These are phyloP conservation scores for Pelargonium citronellum DNA, from an alignment of 441 rosid genomes.

Conservation along the genomic window DNA sequence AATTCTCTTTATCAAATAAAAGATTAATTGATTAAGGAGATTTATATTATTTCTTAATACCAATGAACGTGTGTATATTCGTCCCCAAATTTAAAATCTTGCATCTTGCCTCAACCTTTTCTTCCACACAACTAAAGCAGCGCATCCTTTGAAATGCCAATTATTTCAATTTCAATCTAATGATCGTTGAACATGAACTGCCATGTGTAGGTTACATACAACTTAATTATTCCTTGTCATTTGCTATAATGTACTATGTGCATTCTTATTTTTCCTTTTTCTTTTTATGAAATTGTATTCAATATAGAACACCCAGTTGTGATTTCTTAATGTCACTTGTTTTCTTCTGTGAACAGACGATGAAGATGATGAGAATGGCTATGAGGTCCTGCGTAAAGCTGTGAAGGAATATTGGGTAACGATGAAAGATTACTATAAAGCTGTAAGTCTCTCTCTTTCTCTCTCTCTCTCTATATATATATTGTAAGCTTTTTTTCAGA, in stretches of 20 bases:
- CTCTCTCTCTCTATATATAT: too few species aligned
- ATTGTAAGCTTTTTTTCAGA: background rate
- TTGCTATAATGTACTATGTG: background rate
- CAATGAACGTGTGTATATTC: background rate
- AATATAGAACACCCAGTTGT: background rate
- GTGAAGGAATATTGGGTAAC: slow-evolving; percentile 47
- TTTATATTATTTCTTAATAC: background rate
- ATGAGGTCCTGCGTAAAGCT: slow-evolving; percentile 43
- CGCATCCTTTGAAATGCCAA: background rate
- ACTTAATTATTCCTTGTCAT: too few species aligned
- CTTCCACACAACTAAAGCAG: background rate
- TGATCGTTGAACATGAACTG: too few species aligned
- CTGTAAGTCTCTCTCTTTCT: slow-evolving; percentile 35
- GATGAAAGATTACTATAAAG: slow-evolving; percentile 51
- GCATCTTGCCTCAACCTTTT: background rate
- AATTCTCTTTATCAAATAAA: background rate
- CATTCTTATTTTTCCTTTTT: slow-evolving; percentile 1
- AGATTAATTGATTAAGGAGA: background rate
- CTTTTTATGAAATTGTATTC: background rate
- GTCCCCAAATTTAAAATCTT: background rate
- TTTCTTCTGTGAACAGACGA: slow-evolving; percentile 21
- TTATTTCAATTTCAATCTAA: background rate
- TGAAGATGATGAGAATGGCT: slow-evolving; percentile 42
- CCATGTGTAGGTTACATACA: too few species aligned
- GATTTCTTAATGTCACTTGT: slow-evolving; percentile 11